Conservation (phyloP, 148 eudicot genomes). For the Camellia lanceoleosa region DNA sequence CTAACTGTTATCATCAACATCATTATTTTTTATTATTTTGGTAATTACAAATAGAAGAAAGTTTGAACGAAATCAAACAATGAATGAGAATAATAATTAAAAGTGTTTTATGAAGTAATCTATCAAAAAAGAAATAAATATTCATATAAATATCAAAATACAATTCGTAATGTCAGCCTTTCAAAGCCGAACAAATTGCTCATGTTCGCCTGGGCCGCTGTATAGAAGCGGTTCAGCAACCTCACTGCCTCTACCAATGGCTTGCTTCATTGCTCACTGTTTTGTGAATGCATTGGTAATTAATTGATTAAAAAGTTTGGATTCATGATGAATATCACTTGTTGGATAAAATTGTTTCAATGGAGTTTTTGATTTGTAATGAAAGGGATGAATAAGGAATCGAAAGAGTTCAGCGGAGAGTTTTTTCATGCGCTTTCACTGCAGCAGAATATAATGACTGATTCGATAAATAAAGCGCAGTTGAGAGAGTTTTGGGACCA, state of each 20-base stretch:
- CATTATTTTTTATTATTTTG: too few relatives aligned
- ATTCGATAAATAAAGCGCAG: slow-evolving; percentile 36
- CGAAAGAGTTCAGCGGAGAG: slow-evolving; percentile 46
- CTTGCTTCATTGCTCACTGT: slow-evolving; percentile 42
- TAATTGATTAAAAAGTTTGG: neutral
- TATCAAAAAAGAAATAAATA: too few relatives aligned
- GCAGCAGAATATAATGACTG: slow-evolving; percentile 33
- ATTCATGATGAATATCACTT: too few relatives aligned
- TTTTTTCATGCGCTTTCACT: slow-evolving; percentile 48
- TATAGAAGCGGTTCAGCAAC: slow-evolving; percentile 43
- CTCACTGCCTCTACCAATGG: slow-evolving; percentile 33
- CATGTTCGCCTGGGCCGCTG: slow-evolving; percentile 30
- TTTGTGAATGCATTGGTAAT: slow-evolving; percentile 53
- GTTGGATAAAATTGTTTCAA: too few relatives aligned
- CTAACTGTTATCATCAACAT: too few relatives aligned
- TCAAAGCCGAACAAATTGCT: too few relatives aligned
- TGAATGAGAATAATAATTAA: too few relatives aligned
- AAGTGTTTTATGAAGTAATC: too few relatives aligned
- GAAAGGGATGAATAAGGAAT: slow-evolving; percentile 56
- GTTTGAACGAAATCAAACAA: too few relatives aligned
- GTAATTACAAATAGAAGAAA: too few relatives aligned
- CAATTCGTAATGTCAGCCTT: too few relatives aligned
- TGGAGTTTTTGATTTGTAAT: neutral
- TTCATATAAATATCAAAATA: too few relatives aligned
- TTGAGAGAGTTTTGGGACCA: slow-evolving; percentile 59